Base-by-base conservation (phyloP, 2,329 filamentous ascomycete species). In the Aspergillus fumigatus region DNA sequence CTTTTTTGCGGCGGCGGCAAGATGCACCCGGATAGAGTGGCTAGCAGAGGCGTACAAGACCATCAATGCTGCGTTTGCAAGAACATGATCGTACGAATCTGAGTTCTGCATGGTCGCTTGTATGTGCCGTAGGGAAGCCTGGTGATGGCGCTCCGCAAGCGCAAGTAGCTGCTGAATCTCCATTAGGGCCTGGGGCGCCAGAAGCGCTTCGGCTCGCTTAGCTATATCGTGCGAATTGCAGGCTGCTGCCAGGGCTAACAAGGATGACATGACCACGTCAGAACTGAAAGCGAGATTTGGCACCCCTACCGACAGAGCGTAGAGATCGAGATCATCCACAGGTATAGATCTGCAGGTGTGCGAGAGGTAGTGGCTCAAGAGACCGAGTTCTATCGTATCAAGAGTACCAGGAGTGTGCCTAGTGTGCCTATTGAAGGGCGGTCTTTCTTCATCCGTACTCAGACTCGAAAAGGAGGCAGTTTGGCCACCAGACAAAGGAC, bases 51-150 rank as follows among this genome's bases (percentile, higher is more conserved):
- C 73, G 19, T 77, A 77, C 25, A 78, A 65, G 3, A 74, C 74
- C 76, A 79, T 78, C 9, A 79, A 58, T 0, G 75, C 70, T 0
- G 75, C 74, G 51, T 77, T 76, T 9, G 73, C 71, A 7, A 76
- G 65, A 1, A 75, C 58, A 51, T 65, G 55, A 51, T 75, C 71
- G 50, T 75, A 77, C 1, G 67, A 62, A 11, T 69, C 63, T 3
- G 63, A 55, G 1, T 65, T 61, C 3, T 62, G 61, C 32, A 78
- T 70, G 0, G 68, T 64, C 0, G 63, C 68, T 49, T 74, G 74
- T 0, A 76, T 73, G 27, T 75, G 69, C 2, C 58, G 67, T 4
- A 79, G 67, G 0, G 77, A 76, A 2, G 65, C 66, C 35, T 63
- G 67, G 53, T 79, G 76, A 49, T 77, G 72, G 14, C 58, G 52